Evolutionary conservation across 2,329 filamentous ascomycete genomes (phyloP).

Genomic region (Penicillium brevicompactum): DNA sequence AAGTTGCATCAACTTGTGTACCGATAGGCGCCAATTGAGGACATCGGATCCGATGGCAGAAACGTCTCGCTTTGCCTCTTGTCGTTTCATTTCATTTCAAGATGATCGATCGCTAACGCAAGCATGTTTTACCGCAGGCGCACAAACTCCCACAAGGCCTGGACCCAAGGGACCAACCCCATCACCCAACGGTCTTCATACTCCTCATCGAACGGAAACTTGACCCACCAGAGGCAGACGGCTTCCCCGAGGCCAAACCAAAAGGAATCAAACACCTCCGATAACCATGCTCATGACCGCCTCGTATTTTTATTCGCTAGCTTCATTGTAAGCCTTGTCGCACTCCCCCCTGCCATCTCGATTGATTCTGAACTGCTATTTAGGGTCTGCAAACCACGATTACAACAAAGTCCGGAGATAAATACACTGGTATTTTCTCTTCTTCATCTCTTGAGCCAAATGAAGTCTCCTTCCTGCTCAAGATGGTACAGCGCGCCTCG

Average conservation of each 20-base stretch:
- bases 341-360: slow-evolving; percentile 20
- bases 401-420: slow-evolving; percentile 62
- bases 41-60: slow-evolving; percentile 7
- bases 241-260: slow-evolving; percentile 41
- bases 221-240: slow-evolving; percentile 46
- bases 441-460: slow-evolving; percentile 55
- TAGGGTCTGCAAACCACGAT: slow-evolving; percentile 60
- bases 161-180: slow-evolving; percentile 63
- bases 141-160: slow-evolving; percentile 61
- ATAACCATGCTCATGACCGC: slow-evolving; percentile 63
- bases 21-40: slow-evolving; percentile 21
- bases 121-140: slow-evolving; percentile 38
- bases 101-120: slow-evolving; percentile 21
- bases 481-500: slow-evolving; percentile 63
- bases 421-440: slow-evolving; percentile 63
- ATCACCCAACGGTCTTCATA: slow-evolving; percentile 59
- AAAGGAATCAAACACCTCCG: slow-evolving; percentile 55
- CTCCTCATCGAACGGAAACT: slow-evolving; percentile 57
- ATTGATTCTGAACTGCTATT: slow-evolving; percentile 4
- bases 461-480: slow-evolving; percentile 60
- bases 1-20: slow-evolving; percentile 16
- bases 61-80: neutral
- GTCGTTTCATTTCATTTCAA: neutral
- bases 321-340: slow-evolving; percentile 54
- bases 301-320: slow-evolving; percentile 61